A percentile compares a stretch with the other conserved stretches of the same genome.
Conservation (phyloP, 495 filamentous ascomycete genomes). For the Penicillium atrosanguineum region DNA sequence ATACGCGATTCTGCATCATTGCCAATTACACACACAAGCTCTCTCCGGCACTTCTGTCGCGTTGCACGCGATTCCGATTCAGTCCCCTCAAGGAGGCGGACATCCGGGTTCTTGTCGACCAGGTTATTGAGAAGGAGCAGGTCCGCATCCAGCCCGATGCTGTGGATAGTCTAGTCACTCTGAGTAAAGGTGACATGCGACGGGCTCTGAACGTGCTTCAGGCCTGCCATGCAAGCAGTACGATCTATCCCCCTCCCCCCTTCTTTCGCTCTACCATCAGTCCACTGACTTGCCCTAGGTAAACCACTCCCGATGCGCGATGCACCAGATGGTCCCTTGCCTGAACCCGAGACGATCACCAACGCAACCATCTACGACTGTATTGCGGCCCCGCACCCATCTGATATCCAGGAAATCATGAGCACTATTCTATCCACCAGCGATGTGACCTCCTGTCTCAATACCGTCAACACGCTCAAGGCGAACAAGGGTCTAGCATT, state of each 20-base stretch:
- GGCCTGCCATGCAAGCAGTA: constrained; percentile 92
- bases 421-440: constrained; percentile 76
- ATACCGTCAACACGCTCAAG: constrained; percentile 84
- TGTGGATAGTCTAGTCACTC: constrained; percentile 70
- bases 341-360: constrained; percentile 75
- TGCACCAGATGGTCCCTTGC: constrained; percentile 53
- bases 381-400: constrained; percentile 90
- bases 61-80: constrained; percentile 95
- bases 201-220: constrained; percentile 93
- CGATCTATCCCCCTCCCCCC: constrained; percentile 14
- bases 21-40: constrained; percentile 99
- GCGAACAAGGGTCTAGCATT: constrained; percentile 82
- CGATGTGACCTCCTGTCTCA: constrained; percentile 83
- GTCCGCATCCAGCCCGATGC: constrained; percentile 81
- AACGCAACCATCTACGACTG: constrained; percentile 94
- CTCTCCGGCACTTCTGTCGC: constrained; percentile 86
- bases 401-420: constrained; percentile 81
- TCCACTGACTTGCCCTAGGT: constrained; percentile 33
- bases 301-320: constrained; percentile 69
- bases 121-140: constrained; percentile 83
- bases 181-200: constrained; percentile 96
- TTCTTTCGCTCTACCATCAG: background rate
- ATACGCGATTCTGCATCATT: constrained; percentile 97
- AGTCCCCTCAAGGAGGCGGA: constrained; percentile 86
- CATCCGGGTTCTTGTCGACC: constrained; percentile 79